A percentile compares a stretch with the other conserved stretches of the same genome.
These are phyloP conservation scores for Trichoderma koningiopsis DNA, from an alignment of 2,329 filamentous ascomycete species.

Conservation along the genomic window DNA sequence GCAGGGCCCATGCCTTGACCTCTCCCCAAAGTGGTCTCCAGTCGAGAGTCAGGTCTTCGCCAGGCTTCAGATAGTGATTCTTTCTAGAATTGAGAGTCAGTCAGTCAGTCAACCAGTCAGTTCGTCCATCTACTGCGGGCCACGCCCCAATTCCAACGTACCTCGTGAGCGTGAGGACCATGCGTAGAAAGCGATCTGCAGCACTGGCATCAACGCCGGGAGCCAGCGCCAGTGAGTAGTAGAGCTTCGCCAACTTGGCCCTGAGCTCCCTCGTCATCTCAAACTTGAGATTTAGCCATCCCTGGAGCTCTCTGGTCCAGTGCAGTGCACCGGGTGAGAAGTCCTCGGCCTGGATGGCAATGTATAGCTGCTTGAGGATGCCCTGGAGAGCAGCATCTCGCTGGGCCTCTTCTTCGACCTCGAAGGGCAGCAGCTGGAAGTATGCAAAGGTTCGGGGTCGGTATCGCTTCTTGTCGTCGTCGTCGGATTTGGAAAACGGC, in stretches of 20 bases:
- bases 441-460: constrained; percentile 93
- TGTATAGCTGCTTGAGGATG: constrained; percentile 92
- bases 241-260: constrained; percentile 82
- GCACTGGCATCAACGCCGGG: constrained; percentile 82
- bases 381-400: constrained; percentile 78
- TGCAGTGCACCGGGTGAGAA: constrained; percentile 92
- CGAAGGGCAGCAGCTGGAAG: constrained; percentile 85
- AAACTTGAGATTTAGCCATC: constrained; percentile 96
- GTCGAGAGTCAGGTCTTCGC: constrained; percentile 86
- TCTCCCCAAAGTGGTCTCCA: constrained; percentile 94
- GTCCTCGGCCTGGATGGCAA: constrained; percentile 87
- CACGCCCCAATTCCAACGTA: constrained; percentile 47
- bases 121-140: neutral
- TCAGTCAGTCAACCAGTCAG: neutral
- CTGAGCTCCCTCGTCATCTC: constrained; percentile 86
- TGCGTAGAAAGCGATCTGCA: constrained; percentile 89
- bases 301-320: constrained; percentile 94
- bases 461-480: constrained; percentile 65
- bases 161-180: constrained; percentile 97
- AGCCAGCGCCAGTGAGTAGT: constrained; percentile 90
- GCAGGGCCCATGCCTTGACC: constrained; percentile 85
- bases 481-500: constrained; percentile 53
- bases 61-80: constrained; percentile 91
- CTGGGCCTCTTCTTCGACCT: constrained; percentile 77
- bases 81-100: constrained; percentile 57